Evolutionary conservation across 805 yeast genomes (phyloP), one percentile per base, ranked within the genome.

Genomic region (Tetrapisispora fleetii): DNA sequence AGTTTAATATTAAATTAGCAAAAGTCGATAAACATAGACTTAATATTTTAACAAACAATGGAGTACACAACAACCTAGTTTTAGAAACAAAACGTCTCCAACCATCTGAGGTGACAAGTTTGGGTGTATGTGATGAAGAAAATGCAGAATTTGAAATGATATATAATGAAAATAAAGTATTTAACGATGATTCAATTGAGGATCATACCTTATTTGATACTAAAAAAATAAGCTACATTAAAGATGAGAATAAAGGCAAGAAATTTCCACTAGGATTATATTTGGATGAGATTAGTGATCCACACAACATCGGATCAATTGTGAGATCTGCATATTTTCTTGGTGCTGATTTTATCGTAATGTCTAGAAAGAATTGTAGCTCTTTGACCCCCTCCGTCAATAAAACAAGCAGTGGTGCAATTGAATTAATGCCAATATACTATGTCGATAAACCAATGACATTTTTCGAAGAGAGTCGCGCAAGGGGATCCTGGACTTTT

Each of bases 241-340:
- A 22, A 11, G 40, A 43, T 35, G 37, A 30, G 16, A 11, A 16
- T 13, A 37, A n/a, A 19, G 36, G 28, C n/a, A 65, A 63, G 36
- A 59, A 60, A 17, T 65, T 66, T 56, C 95, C 96, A 2, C 57
- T 89, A 17, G 96, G 88, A 0, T 54, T 88, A 3, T 87, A 75
- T 56, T 66, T 88, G 24, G 96, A 88, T 63, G 87, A 85, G 50
- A 73, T 89, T 40, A 78, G 85, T 14, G 96, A 88, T 63, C 91
- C 96, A 0, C 95, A 86, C 62, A 88, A 88, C 61, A 71, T 86
- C 55, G 96, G 96, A 8, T 93, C 91, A 22, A 78, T 88, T 40
- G 66, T 85, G 28, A 70, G 96, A 60, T 77, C 89, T 2, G 91
- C 95, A 0, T 83, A 80, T 66, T 88, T 74, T 65, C 69, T 88